Percentiles rank a stretch among this genome's conserved stretches.
These are phyloP conservation scores for Solanum hybrid DNA, from an alignment of 305 asterid genomes.

Conservation along the genomic window DNA sequence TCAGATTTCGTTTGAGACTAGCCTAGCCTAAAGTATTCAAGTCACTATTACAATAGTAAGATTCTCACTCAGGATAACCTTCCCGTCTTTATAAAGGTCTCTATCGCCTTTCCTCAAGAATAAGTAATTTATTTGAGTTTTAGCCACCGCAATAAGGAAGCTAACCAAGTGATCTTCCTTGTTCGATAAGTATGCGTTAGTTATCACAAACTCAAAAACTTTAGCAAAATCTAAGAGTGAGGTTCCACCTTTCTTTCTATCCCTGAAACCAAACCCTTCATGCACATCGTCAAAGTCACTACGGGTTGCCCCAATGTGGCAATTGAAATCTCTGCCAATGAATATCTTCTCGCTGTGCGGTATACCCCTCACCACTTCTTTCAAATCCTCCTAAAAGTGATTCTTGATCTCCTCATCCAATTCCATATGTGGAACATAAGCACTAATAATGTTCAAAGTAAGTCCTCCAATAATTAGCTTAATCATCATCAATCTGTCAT, in stretches of 20 bases:
- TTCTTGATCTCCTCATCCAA: neutral
- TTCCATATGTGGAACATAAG: neutral
- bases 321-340: neutral
- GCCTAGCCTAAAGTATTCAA: neutral
- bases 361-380: neutral
- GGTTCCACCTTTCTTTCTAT: neutral
- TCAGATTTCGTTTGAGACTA: neutral
- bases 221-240: neutral
- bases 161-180: neutral
- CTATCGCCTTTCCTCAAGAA: neutral
- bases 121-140: neutral
- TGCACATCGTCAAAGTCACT: neutral
- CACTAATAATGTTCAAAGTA: neutral
- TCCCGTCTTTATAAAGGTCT: neutral
- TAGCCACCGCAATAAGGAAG: neutral
- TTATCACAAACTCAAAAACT: neutral
- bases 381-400: neutral
- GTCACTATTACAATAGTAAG: neutral
- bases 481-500: neutral
- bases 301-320: neutral
- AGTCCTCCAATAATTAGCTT: neutral
- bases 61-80: neutral
- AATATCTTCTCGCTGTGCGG: neutral
- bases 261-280: neutral
- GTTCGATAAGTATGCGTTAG: neutral